phyloP scores from a whole-genome alignment of 23 red algal species.

The Gracilaria caudata region DNA sequence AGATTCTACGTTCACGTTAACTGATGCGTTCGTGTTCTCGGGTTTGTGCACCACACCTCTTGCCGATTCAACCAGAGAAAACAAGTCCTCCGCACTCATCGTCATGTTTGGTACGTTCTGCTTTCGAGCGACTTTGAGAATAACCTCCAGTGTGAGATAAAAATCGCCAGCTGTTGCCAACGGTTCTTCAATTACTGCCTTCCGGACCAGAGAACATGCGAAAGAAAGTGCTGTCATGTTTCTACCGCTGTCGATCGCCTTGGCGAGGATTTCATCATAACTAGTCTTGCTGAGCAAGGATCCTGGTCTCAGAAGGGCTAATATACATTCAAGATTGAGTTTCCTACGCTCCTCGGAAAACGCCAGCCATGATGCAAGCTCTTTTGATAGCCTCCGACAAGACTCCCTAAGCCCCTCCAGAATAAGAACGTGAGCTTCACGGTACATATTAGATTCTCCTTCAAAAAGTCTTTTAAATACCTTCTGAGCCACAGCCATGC shows the following conservation, averaged over 20 bases:
- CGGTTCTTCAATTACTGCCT: slow-evolving; percentile 72
- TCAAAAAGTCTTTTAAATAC: slow-evolving; percentile 85
- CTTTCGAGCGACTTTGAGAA: slow-evolving; percentile 66
- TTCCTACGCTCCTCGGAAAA: slow-evolving; percentile 74
- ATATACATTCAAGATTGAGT: slow-evolving; percentile 63
- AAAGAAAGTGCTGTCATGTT: slow-evolving; percentile 76
- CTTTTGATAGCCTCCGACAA: slow-evolving; percentile 70
- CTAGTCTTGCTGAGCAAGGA: slow-evolving; percentile 66
- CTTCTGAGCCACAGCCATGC: slow-evolving; percentile 84
- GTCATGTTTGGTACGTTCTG: slow-evolving; percentile 23
- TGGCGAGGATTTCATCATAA: slow-evolving; percentile 80
- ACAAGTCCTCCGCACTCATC: slow-evolving; percentile 50
- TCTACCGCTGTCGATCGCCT: slow-evolving; percentile 80
- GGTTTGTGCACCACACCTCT: slow-evolving; percentile 51
- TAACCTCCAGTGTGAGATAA: slow-evolving; percentile 68
- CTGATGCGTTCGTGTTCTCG: neutral
- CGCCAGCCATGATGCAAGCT: slow-evolving; percentile 85
- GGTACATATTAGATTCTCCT: slow-evolving; percentile 72
- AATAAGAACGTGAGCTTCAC: slow-evolving; percentile 84
- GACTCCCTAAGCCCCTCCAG: slow-evolving; percentile 72
- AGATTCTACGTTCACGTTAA: neutral
- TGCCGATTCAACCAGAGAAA: slow-evolving; percentile 51
- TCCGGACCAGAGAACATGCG: slow-evolving; percentile 71
- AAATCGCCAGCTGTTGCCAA: slow-evolving; percentile 79
- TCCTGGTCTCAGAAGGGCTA: slow-evolving; percentile 59